phyloP scores from a whole-genome alignment of 2,329 filamentous ascomycete genomes.

The Diplodia seriata region DNA sequence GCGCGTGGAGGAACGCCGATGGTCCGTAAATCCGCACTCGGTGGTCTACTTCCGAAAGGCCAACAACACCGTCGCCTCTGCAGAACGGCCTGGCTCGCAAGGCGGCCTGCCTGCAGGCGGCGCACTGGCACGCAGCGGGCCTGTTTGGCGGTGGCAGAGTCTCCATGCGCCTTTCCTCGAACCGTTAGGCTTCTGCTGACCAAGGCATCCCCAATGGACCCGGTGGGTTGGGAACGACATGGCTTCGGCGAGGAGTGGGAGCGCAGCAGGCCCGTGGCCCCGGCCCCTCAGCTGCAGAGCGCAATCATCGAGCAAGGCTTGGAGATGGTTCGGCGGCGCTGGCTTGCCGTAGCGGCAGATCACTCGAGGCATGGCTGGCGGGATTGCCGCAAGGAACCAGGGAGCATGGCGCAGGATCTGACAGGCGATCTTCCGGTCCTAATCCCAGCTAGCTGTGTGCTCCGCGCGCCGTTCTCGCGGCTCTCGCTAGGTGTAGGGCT shows the following conservation, averaged over 20 bases:
- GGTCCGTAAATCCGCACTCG: conserved; percentile 22
- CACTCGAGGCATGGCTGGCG: conserved; percentile 22
- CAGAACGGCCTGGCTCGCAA: conserved; percentile 1
- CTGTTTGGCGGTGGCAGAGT: not conserved
- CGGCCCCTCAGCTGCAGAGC: conserved; percentile 23
- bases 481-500: conserved; percentile 29
- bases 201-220: conserved; percentile 16
- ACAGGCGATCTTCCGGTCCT: conserved; percentile 27
- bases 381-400: conserved; percentile 29
- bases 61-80: conserved; percentile 10
- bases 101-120: conserved; percentile 14
- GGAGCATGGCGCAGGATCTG: conserved; percentile 26
- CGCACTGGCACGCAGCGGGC: conserved; percentile 20
- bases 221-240: not conserved
- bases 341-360: conserved; percentile 31
- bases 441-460: conserved; percentile 30
- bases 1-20: conserved; percentile 5
- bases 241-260: not conserved
- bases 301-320: conserved; percentile 25
- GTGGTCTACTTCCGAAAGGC: conserved; percentile 11
- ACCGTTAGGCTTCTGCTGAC: conserved; percentile 19
- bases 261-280: conserved; percentile 19
- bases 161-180: conserved; percentile 29
- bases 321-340: conserved; percentile 29
- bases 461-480: conserved; percentile 20